Conservation (phyloP, 2,329 filamentous ascomycete species). For the Huntiella abstrusa region DNA sequence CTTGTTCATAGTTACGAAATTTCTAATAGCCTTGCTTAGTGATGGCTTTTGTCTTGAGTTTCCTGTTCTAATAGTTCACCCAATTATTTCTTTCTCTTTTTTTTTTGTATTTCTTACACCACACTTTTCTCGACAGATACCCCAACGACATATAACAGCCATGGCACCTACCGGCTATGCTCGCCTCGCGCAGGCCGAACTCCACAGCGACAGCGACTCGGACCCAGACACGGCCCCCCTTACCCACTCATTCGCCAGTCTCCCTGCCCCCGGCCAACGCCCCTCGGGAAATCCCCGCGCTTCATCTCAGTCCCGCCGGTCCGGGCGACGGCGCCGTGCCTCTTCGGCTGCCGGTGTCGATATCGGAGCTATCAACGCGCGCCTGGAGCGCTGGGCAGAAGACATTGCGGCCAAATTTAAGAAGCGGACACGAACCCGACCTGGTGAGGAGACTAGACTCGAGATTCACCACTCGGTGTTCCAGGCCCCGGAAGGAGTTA, state of each 20-base stretch:
- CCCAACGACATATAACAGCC: slow-evolving; percentile 14
- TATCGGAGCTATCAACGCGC: slow-evolving; percentile 93
- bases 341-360: slow-evolving; percentile 78
- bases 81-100: no score
- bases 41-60: no score
- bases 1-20: no score
- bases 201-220: slow-evolving; percentile 45
- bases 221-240: slow-evolving; percentile 33
- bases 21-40: no score
- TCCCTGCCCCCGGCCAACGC: slow-evolving; percentile 33
- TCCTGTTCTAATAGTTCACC: no score
- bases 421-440: slow-evolving; percentile 34
- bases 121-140: neutral
- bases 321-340: slow-evolving; percentile 17
- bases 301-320: slow-evolving; percentile 25
- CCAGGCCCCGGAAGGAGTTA: slow-evolving; percentile 72
- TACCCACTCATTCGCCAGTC: slow-evolving; percentile 32
- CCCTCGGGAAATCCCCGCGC: slow-evolving; percentile 33
- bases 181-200: slow-evolving; percentile 65
- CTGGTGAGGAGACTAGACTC: slow-evolving; percentile 56
- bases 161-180: slow-evolving; percentile 72
- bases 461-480: slow-evolving; percentile 98
- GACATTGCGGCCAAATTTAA: slow-evolving; percentile 97
- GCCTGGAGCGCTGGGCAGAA: slow-evolving; percentile 89
- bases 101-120: no score